Evolutionary conservation across 192 early-diverging fungal species (phyloP).

Genomic region (Entrophospora sp.): DNA sequence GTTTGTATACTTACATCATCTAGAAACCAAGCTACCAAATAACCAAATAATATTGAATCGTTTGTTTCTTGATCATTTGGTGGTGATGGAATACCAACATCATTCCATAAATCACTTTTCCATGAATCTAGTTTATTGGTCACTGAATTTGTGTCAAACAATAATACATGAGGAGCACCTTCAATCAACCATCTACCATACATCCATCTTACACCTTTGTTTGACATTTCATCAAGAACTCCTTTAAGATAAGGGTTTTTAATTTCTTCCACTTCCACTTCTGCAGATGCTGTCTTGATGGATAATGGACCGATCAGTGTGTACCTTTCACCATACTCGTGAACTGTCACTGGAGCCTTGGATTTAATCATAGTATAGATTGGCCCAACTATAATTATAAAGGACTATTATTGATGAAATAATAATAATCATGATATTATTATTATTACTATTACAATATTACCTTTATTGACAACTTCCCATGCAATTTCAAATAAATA

Average conservation of each 20-base stretch:
- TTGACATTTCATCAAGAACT: slow-evolving; percentile 61
- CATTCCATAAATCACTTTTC: slow-evolving; percentile 92
- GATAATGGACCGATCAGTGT: slow-evolving; percentile 86
- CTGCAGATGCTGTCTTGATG: slow-evolving; percentile 77
- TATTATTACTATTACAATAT: too few species aligned
- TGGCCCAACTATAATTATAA: slow-evolving; percentile 66
- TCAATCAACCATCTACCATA: slow-evolving; percentile 96
- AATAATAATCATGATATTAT: not conserved
- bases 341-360: slow-evolving; percentile 89
- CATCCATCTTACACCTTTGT: slow-evolving; percentile 68
- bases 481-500: slow-evolving; percentile 89
- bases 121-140: slow-evolving; percentile 81
- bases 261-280: slow-evolving; percentile 79
- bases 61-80: slow-evolving; percentile 89
- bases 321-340: slow-evolving; percentile 92
- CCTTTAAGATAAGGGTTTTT: slow-evolving; percentile 53
- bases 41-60: slow-evolving; percentile 91
- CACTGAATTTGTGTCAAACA: slow-evolving; percentile 79
- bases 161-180: slow-evolving; percentile 78
- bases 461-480: slow-evolving; percentile 97
- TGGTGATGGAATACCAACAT: slow-evolving; percentile 85
- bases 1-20: slow-evolving; percentile 59
- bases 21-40: slow-evolving; percentile 90
- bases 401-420: not conserved
- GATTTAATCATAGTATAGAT: slow-evolving; percentile 98